These are phyloP conservation scores for Eucalyptus camaldulensis DNA, from an alignment of 345 rosid species.

Conservation along the genomic window DNA sequence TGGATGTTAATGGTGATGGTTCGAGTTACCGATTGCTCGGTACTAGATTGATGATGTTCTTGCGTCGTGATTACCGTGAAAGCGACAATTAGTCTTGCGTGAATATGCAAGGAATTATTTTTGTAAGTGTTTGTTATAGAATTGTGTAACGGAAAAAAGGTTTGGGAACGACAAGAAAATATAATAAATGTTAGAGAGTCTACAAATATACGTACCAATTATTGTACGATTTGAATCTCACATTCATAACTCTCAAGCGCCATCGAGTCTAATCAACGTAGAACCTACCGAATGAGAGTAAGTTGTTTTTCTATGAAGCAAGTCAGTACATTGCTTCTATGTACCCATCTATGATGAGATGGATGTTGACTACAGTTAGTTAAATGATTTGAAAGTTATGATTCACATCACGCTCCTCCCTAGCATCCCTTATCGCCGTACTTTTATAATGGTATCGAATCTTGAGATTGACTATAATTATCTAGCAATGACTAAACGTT, in stretches of 20 bases:
- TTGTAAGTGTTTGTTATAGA: neutral
- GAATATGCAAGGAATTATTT: neutral
- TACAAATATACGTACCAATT: neutral
- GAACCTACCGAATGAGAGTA: neutral
- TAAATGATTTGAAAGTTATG: neutral
- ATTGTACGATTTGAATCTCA: neutral
- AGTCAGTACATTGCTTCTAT: neutral
- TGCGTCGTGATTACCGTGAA: neutral
- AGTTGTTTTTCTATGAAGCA: neutral
- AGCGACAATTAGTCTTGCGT: fast-evolving
- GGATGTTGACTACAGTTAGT: neutral
- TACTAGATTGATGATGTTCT: neutral
- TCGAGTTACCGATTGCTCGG: neutral
- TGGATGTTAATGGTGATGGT: neutral
- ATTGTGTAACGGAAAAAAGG: fast-evolving
- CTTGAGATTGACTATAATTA: neutral
- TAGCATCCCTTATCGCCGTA: neutral
- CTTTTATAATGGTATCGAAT: neutral
- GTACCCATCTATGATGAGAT: neutral
- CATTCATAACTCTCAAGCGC: neutral
- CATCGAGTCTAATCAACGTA: fast-evolving
- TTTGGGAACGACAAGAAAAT: neutral
- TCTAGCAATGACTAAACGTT: neutral
- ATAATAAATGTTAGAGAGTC: neutral
- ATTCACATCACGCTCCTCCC: neutral